These are phyloP conservation scores for Coemansia sp. DNA, from an alignment of 192 early-diverging fungal genomes.

Conservation along the genomic window DNA sequence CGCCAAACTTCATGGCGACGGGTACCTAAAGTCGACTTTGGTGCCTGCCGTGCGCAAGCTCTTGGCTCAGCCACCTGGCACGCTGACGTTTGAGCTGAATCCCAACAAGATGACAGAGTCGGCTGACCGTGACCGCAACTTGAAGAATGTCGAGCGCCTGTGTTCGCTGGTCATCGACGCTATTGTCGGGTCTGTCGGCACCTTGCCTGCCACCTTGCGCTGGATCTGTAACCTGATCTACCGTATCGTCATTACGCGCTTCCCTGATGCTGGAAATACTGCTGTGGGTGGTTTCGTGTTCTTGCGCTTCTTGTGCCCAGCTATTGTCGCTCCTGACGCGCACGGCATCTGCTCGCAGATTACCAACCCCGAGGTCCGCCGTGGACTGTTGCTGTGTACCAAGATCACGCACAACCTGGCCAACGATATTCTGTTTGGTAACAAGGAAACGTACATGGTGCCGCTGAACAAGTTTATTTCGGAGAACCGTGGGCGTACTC, in stretches of 20 bases:
- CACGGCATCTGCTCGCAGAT: slow-evolving; percentile 72
- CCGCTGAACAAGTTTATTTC: slow-evolving; percentile 87
- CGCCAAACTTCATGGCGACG: slow-evolving; percentile 76
- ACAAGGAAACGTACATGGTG: slow-evolving; percentile 94
- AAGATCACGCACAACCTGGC: slow-evolving; percentile 97
- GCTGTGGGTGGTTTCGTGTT: slow-evolving; percentile 96
- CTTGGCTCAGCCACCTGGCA: slow-evolving; percentile 59
- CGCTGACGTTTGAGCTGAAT: slow-evolving; percentile 89
- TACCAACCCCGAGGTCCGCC: slow-evolving; percentile 69
- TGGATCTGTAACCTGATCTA: slow-evolving; percentile 83
- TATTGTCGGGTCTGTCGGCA: slow-evolving; percentile 70
- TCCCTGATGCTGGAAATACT: slow-evolving; percentile 80
- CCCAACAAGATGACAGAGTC: slow-evolving; percentile 68
- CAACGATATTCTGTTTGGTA: slow-evolving; percentile 93
- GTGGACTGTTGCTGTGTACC: slow-evolving; percentile 86
- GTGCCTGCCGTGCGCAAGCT: slow-evolving; percentile 78
- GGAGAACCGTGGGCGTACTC: slow-evolving; percentile 78
- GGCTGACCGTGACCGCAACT: slow-evolving; percentile 71
- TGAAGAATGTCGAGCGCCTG: slow-evolving; percentile 74
- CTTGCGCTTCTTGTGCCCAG: slow-evolving; percentile 93
- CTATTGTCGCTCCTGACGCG: slow-evolving; percentile 88
- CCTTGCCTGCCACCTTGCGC: slow-evolving; percentile 71
- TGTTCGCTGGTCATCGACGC: slow-evolving; percentile 80
- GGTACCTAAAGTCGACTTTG: slow-evolving; percentile 79
- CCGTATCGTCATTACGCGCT: slow-evolving; percentile 72